Conservation (phyloP, 1,284 basidiomycete species). For the Apiotrichum gamsii region DNA sequence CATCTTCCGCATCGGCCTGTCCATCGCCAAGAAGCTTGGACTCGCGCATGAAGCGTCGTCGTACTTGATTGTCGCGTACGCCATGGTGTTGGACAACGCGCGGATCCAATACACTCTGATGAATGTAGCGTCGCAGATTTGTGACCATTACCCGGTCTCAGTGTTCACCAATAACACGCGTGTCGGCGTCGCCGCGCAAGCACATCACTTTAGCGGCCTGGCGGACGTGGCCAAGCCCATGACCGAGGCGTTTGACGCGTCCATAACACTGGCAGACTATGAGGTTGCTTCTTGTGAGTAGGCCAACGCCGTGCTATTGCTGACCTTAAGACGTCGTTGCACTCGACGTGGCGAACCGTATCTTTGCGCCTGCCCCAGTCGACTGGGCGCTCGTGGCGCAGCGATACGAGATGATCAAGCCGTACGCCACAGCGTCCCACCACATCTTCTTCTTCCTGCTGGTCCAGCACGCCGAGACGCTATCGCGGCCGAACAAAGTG, state of each 20-base stretch:
- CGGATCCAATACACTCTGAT: slow-evolving; percentile 13
- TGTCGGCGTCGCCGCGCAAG: slow-evolving; percentile 17
- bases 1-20: slow-evolving; percentile 22
- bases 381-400: slow-evolving; percentile 8
- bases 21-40: slow-evolving; percentile 15
- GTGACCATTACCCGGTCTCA: slow-evolving; percentile 6
- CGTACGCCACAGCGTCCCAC: slow-evolving; percentile 14
- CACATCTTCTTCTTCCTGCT: slow-evolving; percentile 18
- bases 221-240: slow-evolving; percentile 4
- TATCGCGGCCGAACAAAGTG: slow-evolving; percentile 1
- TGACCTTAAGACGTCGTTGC: slow-evolving; percentile 19
- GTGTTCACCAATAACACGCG: slow-evolving; percentile 16
- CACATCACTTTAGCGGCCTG: slow-evolving; percentile 7
- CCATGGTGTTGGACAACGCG: slow-evolving; percentile 12
- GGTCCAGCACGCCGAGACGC: slow-evolving; percentile 23
- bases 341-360: slow-evolving; percentile 17
- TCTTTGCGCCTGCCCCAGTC: slow-evolving; percentile 9
- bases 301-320: no score
- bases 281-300: slow-evolving; percentile 26
- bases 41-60: slow-evolving; percentile 18
- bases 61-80: slow-evolving; percentile 21
- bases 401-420: slow-evolving; percentile 21
- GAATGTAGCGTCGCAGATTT: slow-evolving; percentile 6
- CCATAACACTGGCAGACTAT: slow-evolving; percentile 21
- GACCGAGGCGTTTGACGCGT: slow-evolving; percentile 18